A percentile compares a stretch with the other conserved stretches of the same genome.
Conservation (phyloP, 2,329 filamentous ascomycete species). For the Chaetomium olivaceum region DNA sequence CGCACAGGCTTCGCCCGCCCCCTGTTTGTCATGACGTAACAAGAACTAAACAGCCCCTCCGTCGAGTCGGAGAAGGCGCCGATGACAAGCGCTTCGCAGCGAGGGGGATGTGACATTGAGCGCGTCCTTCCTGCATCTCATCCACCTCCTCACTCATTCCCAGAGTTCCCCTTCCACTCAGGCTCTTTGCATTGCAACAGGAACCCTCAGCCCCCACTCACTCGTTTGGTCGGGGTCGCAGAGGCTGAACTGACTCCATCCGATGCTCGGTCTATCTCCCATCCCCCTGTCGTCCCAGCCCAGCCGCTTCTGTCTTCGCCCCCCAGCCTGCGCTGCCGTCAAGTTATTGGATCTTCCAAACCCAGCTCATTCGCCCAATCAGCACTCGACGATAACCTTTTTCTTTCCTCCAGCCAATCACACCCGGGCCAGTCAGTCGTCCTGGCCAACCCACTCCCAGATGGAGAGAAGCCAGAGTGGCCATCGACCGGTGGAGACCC, state of each 20-base stretch:
- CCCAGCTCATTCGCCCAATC: constrained; percentile 18
- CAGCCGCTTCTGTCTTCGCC: background rate
- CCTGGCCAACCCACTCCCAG: background rate
- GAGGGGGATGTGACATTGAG: background rate
- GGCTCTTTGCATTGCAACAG: background rate
- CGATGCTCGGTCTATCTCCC: background rate
- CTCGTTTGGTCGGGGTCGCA: background rate
- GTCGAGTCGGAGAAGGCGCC: constrained; percentile 16
- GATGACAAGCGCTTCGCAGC: constrained; percentile 15
- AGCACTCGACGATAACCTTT: constrained; percentile 24
- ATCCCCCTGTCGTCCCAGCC: background rate
- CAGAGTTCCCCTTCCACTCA: background rate
- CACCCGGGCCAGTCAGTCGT: background rate
- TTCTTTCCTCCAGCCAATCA: constrained; percentile 19
- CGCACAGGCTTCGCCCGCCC: background rate
- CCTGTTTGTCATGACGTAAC: constrained; percentile 23
- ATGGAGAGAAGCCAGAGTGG: background rate
- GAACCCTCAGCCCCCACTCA: background rate
- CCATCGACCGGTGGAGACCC: background rate
- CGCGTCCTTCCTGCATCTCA: background rate
- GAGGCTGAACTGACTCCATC: background rate
- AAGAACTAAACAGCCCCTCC: constrained; percentile 5
- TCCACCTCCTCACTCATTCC: background rate
- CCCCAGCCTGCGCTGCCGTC: background rate
- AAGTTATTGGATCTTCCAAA: background rate